phyloP scores from a whole-genome alignment of 768 basidiomycete species.

The Phanerochaete sordida region DNA sequence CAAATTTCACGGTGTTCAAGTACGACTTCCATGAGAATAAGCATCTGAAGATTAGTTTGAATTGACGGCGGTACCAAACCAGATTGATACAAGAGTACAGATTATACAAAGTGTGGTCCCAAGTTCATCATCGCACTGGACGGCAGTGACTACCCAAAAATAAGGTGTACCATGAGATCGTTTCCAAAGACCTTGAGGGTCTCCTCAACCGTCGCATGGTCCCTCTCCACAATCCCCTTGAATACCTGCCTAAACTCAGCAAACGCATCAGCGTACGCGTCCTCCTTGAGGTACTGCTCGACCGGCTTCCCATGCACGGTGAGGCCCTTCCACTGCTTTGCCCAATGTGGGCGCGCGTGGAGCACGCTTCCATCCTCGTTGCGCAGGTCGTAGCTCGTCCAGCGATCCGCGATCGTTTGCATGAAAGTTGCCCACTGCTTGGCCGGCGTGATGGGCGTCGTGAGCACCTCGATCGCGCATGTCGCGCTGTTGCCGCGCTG shows the following conservation, averaged over 20 bases:
- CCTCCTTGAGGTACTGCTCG: constrained; percentile 21
- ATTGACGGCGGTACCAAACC: no score
- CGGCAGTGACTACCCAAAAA: constrained; percentile 11
- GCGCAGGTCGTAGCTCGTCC: constrained; percentile 19
- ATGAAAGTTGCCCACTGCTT: constrained; percentile 20
- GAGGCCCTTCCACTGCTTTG: constrained; percentile 14
- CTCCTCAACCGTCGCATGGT: constrained; percentile 15
- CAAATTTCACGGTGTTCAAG: no score
- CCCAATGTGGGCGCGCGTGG: constrained; percentile 15
- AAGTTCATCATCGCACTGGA: not conserved
- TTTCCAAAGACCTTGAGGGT: constrained; percentile 22
- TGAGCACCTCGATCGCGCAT: constrained; percentile 25
- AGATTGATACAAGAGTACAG: not conserved
- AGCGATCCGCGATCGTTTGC: constrained; percentile 21
- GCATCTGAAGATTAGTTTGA: no score
- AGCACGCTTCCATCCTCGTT: constrained; percentile 15
- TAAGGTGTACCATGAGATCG: constrained; percentile 16
- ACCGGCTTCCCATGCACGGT: constrained; percentile 27
- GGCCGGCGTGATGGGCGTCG: constrained; percentile 16
- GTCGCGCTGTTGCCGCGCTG: constrained; percentile 25
- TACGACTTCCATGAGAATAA: no score
- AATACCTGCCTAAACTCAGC: constrained; percentile 19
- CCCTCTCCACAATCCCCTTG: constrained; percentile 13
- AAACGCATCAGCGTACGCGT: constrained; percentile 23
- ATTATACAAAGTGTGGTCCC: not conserved